Evolutionary conservation across 2,329 filamentous ascomycete genomes (phyloP).

Genomic region (Dendrostoma leiphaemia): DNA sequence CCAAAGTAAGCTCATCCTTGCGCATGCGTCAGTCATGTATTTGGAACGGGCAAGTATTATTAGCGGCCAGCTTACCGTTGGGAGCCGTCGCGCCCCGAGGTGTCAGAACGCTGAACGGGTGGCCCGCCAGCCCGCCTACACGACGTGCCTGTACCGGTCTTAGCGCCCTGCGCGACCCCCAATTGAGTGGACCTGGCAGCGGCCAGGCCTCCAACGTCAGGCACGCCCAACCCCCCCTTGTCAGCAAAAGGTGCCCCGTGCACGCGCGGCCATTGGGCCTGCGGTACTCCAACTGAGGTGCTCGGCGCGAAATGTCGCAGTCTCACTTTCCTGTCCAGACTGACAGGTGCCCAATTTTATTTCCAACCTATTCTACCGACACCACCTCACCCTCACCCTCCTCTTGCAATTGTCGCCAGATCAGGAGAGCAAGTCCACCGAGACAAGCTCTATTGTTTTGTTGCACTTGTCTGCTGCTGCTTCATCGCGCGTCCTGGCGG

Average conservation of each 20-base stretch:
- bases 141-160: neutral
- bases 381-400: conserved; percentile 5
- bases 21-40: no score
- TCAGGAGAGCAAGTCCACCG: conserved; percentile 7
- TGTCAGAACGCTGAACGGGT: neutral
- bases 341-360: conserved; percentile 16
- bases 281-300: neutral
- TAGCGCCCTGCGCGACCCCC: neutral
- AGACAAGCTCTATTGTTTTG: conserved; percentile 3
- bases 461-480: conserved; percentile 10
- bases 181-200: neutral
- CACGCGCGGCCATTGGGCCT: neutral
- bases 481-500: conserved; percentile 2
- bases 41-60: neutral
- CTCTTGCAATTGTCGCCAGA: neutral
- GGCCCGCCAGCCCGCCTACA: no score
- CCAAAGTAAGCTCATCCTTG: no score
- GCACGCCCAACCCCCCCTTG: neutral
- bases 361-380: conserved; percentile 6
- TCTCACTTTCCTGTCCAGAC: neutral
- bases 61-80: neutral
- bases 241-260: conserved; percentile 2
- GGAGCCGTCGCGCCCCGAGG: neutral
- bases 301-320: conserved; percentile 7
- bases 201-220: neutral